Conservation (phyloP, 1,139 yeast species). For the Taphrina flavorubra region DNA sequence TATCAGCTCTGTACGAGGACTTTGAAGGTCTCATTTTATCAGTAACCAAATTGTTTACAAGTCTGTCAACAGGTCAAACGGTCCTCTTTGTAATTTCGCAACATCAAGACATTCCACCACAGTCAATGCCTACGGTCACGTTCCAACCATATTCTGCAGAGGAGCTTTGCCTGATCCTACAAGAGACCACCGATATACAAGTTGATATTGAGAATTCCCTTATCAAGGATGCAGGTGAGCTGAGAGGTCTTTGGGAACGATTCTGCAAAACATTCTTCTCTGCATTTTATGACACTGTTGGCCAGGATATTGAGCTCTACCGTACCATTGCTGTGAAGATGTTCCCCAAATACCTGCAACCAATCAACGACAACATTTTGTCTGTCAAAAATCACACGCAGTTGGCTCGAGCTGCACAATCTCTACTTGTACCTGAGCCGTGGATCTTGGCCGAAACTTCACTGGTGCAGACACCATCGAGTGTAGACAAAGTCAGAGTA, state of each 20-base stretch:
- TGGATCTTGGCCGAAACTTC: slow-evolving; percentile 30
- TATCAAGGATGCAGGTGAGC: slow-evolving; percentile 9
- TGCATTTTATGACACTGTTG: slow-evolving; percentile 23
- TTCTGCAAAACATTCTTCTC: slow-evolving; percentile 21
- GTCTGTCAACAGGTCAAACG: neutral
- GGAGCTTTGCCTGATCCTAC: slow-evolving; percentile 13
- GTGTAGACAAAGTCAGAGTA: neutral
- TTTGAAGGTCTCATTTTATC: slow-evolving; percentile 10
- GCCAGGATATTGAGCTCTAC: slow-evolving; percentile 28
- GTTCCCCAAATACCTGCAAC: slow-evolving; percentile 29
- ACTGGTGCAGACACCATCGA: neutral
- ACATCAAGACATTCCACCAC: slow-evolving; percentile 18
- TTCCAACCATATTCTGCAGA: slow-evolving; percentile 14
- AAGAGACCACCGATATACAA: slow-evolving; percentile 5
- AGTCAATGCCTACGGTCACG: slow-evolving; percentile 10
- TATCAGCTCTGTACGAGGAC: slow-evolving; percentile 12
- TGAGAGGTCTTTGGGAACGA: slow-evolving; percentile 20
- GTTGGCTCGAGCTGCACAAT: slow-evolving; percentile 21
- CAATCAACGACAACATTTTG: slow-evolving; percentile 21
- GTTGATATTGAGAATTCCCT: neutral
- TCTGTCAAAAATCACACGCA: slow-evolving; percentile 30
- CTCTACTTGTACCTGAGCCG: slow-evolving; percentile 17
- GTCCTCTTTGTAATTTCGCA: slow-evolving; percentile 21
- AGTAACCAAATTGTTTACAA: neutral
- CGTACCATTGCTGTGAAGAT: slow-evolving; percentile 19